Evolutionary conservation across 108 stramenopile genomes (phyloP).

Genomic region (Nannochloropsis gaditana): DNA sequence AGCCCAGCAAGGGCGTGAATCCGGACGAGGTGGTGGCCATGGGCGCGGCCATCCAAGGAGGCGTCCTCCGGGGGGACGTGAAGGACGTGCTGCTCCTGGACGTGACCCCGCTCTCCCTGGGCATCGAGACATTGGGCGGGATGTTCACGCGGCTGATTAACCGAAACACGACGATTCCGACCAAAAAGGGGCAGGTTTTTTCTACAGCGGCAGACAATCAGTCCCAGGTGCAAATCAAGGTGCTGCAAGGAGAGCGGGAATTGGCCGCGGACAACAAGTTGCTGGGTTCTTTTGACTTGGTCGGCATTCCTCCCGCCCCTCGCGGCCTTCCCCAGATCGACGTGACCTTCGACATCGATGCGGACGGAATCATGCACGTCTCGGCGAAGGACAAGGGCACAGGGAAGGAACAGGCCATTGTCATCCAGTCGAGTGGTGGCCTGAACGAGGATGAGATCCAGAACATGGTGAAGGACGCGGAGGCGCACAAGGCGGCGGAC

Average conservation of each 20-base stretch:
- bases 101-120: conserved; percentile 96
- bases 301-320: conserved; percentile 97
- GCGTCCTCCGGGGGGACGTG: conserved; percentile 96
- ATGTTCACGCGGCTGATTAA: conserved; percentile 99
- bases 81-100: conserved; percentile 98
- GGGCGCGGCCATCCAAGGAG: conserved; percentile 98
- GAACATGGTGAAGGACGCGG: conserved; percentile 98
- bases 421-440: conserved; percentile 91
- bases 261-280: conserved; percentile 99
- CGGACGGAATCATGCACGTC: conserved; percentile 97
- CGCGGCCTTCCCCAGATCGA: conserved; percentile 99
- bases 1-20: conserved; percentile 85
- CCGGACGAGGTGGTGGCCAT: conserved; percentile 99
- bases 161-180: conserved; percentile 98
- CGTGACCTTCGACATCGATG: conserved; percentile 92
- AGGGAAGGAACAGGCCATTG: conserved; percentile 95
- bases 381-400: conserved; percentile 98
- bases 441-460: conserved; percentile 96
- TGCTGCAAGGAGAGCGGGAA: conserved; percentile 98
- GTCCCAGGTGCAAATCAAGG: conserved; percentile 79
- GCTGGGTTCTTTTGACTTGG: conserved; percentile 95
- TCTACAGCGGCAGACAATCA: conserved; percentile 90
- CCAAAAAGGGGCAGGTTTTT: conserved; percentile 97
- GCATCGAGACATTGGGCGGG: conserved; percentile 98
- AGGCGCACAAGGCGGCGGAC: conserved; percentile 91